Percentiles rank a stretch among this genome's conserved stretches.
Evolutionary conservation across 352 stramenopile species (phyloP).

Genomic region (Phytopythium oedochilum): DNA sequence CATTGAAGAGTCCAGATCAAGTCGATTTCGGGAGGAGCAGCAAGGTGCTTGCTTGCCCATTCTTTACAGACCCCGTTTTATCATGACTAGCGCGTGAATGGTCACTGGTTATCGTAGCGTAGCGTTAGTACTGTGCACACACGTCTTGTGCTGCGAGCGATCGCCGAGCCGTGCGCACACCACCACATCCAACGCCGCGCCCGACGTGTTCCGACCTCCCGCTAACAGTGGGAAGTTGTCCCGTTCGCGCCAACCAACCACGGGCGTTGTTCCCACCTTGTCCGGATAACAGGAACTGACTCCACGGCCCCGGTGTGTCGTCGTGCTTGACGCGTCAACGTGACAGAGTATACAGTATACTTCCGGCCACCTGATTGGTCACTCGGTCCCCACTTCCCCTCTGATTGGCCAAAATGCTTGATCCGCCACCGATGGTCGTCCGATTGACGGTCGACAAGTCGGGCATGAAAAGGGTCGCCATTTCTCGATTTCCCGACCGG

Average conservation of each 20-base stretch:
- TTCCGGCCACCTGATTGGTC: not conserved
- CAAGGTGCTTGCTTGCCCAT: not conserved
- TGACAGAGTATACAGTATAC: not conserved
- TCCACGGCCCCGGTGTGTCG: not conserved
- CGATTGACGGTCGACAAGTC: not conserved
- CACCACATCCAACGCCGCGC: too few species aligned
- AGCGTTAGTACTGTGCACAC: not conserved
- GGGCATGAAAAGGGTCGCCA: conserved; percentile 1
- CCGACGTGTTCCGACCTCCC: too few species aligned
- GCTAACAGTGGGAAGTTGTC: too few species aligned
- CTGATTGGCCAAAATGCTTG: not conserved
- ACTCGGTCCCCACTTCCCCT: not conserved
- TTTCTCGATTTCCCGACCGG: not conserved
- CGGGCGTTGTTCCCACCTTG: not conserved
- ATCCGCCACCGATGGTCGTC: not conserved
- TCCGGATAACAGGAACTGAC: conserved; percentile 5
- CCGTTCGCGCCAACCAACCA: not conserved
- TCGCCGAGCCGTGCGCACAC: too few species aligned
- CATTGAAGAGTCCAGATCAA: conserved; percentile 7
- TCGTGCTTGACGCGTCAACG: not conserved
- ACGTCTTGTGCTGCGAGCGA: not conserved
- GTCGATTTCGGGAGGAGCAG: not conserved
- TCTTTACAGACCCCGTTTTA: not conserved
- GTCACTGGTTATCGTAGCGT: not conserved
- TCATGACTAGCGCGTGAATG: not conserved